These are phyloP conservation scores for Domatiomyces globalis DNA, from an alignment of 2,329 filamentous ascomycete genomes.

Conservation along the genomic window DNA sequence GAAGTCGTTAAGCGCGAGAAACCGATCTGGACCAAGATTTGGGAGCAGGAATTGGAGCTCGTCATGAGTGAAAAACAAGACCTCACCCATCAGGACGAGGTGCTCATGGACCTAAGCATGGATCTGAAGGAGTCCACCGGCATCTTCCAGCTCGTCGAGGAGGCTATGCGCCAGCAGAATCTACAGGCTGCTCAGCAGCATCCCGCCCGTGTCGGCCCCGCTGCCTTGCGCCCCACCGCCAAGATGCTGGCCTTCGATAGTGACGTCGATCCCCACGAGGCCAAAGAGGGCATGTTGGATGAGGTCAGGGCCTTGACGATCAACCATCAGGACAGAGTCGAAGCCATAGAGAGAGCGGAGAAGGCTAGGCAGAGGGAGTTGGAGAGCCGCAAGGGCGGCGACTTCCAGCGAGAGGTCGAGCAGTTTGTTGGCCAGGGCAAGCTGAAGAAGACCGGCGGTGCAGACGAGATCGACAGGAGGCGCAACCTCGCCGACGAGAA, in stretches of 20 bases:
- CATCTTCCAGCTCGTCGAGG: constrained; percentile 88
- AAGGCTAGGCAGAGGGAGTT: constrained; percentile 81
- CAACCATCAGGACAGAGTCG: constrained; percentile 82
- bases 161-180: constrained; percentile 93
- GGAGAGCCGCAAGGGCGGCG: constrained; percentile 55
- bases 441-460: constrained; percentile 88
- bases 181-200: constrained; percentile 43
- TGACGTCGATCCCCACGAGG: constrained; percentile 55
- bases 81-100: constrained; percentile 88
- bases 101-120: constrained; percentile 80
- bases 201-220: constrained; percentile 24
- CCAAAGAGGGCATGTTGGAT: constrained; percentile 80
- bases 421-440: constrained; percentile 79
- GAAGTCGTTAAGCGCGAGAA: constrained; percentile 86
- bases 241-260: constrained; percentile 32
- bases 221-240: constrained; percentile 31
- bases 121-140: constrained; percentile 89
- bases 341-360: constrained; percentile 95
- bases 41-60: constrained; percentile 92
- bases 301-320: constrained; percentile 88
- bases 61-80: constrained; percentile 93
- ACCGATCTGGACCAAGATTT: constrained; percentile 96
- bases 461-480: constrained; percentile 82
- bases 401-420: constrained; percentile 73
- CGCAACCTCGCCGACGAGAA: constrained; percentile 75